Percentiles rank a stretch among this genome's conserved stretches.
phyloP scores from a whole-genome alignment of 495 filamentous ascomycete species.

The Viridothelium virens region DNA sequence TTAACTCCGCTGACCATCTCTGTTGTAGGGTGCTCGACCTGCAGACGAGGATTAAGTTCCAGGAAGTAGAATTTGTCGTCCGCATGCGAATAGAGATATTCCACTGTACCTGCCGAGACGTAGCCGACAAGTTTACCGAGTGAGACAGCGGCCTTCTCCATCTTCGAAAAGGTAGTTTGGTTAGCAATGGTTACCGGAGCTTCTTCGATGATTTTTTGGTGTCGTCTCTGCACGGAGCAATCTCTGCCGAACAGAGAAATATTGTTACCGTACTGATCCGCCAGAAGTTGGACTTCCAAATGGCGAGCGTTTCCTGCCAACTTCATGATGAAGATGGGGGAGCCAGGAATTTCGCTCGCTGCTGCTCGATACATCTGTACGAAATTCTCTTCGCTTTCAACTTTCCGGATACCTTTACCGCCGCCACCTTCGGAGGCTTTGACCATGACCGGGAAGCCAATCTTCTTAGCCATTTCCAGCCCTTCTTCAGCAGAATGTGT shows the following conservation, averaged over 20 bases:
- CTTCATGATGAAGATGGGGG: constrained; percentile 99
- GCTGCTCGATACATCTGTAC: constrained; percentile 82
- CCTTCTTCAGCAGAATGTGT: constrained; percentile 82
- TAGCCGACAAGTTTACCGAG: constrained; percentile 92
- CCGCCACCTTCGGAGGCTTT: constrained; percentile 99
- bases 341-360: constrained; percentile 95
- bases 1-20: constrained; percentile 99
- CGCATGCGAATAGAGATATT: constrained; percentile 97
- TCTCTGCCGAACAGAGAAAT: constrained; percentile 98
- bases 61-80: constrained; percentile 99
- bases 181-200: constrained; percentile 95
- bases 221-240: constrained; percentile 95
- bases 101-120: constrained; percentile 96
- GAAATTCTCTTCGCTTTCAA: constrained; percentile 78
- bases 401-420: constrained; percentile 98
- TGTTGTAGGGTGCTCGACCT: constrained; percentile 98
- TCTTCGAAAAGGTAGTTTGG: constrained; percentile 76
- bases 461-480: constrained; percentile 74
- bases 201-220: constrained; percentile 99
- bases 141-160: constrained; percentile 95
- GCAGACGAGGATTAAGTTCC: constrained; percentile 93
- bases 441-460: constrained; percentile 98
- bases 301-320: constrained; percentile 92
- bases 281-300: constrained; percentile 93
- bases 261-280: constrained; percentile 99